phyloP scores from a whole-genome alignment of 2,329 filamentous ascomycete species.

The Diaporthe sp. region DNA sequence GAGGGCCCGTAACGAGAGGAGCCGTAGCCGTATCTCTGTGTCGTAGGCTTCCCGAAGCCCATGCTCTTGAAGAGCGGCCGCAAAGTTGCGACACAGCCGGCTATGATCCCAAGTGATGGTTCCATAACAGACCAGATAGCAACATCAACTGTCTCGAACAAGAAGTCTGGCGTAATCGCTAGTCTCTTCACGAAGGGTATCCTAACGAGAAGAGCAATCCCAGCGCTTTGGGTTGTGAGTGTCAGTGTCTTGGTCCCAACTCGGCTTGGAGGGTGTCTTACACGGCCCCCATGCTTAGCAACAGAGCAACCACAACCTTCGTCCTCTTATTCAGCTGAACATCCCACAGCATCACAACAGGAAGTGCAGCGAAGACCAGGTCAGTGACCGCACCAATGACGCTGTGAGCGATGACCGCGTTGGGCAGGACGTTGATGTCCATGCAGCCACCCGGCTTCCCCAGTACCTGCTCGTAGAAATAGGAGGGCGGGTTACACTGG shows the following conservation, averaged over 20 bases:
- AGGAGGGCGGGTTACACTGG: slow-evolving; percentile 59
- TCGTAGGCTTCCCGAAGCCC: slow-evolving; percentile 6
- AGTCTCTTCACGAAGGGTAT: slow-evolving; percentile 46
- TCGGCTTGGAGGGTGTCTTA: slow-evolving; percentile 41
- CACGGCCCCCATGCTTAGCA: slow-evolving; percentile 62
- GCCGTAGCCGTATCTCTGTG: slow-evolving; percentile 19
- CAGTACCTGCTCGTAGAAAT: slow-evolving; percentile 58
- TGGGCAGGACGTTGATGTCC: slow-evolving; percentile 50
- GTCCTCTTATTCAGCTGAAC: slow-evolving; percentile 59
- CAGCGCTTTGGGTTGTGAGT: slow-evolving; percentile 43
- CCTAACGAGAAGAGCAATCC: slow-evolving; percentile 51
- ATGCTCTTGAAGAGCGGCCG: slow-evolving; percentile 39
- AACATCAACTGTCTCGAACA: slow-evolving; percentile 47
- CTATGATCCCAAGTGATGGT: slow-evolving; percentile 50
- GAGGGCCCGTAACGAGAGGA: background rate
- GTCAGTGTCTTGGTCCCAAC: background rate
- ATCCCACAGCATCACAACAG: slow-evolving; percentile 61
- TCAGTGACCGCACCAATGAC: slow-evolving; percentile 57
- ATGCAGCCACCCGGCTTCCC: slow-evolving; percentile 52
- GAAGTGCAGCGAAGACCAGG: slow-evolving; percentile 59
- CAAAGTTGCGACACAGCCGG: slow-evolving; percentile 44
- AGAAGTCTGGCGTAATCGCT: slow-evolving; percentile 42
- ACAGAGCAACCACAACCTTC: slow-evolving; percentile 56
- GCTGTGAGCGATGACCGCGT: slow-evolving; percentile 57
- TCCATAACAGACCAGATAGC: slow-evolving; percentile 53